Base-by-base conservation (phyloP, 2,329 filamentous ascomycete genomes). In the Trichoderma polysporum region DNA sequence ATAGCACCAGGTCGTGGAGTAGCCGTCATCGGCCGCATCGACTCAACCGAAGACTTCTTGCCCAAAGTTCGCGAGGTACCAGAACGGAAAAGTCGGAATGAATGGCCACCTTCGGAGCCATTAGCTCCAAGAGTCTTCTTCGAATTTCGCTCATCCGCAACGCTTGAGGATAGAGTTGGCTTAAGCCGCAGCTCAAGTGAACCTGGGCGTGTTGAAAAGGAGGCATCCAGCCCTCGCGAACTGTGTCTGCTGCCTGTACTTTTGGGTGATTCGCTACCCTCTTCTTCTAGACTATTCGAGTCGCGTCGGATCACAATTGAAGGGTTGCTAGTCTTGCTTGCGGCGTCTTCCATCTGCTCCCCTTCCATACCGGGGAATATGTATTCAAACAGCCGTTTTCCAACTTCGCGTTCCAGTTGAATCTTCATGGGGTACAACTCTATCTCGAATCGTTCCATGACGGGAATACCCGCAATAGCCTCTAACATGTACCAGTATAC, bases 401-500 rank as follows among this genome's bases (percentile, higher is more conserved):
- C 94, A 57, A 97, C 90, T 73, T 98, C 94, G 39, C 90, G 90
- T 78, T 99, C 95, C 39, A 99, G 84, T 76, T 99, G 95, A 25
- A 99, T 89, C 78, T 93, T 96, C 76, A 99, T 86, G 0, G 95
- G 96, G 77, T 96, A 94, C 22, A 99, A 82, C 65, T 94, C 93
- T 65, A 99, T 92, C 77, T 98, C 94, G 74, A 99, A 99, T 73
- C 96, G 91, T 72, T 98, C 94, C 84, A 99, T 92, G 35, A 99
- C 94, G 0, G 94, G 93, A 69, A 99, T 99, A 57, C 95, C 95
- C 41, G 94, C 95, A 77, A 99, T 97, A 8, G 95, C 94, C 79
- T 99, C 95, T 4, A 99, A 85, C 93, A 97, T 97, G 76, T 97
- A 90, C 93, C 96, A 99, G 76, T 97, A 95, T 13, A 99, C 92